Base-by-base conservation (phyloP, 768 basidiomycete species). In the Exsudoporus frostii region DNA sequence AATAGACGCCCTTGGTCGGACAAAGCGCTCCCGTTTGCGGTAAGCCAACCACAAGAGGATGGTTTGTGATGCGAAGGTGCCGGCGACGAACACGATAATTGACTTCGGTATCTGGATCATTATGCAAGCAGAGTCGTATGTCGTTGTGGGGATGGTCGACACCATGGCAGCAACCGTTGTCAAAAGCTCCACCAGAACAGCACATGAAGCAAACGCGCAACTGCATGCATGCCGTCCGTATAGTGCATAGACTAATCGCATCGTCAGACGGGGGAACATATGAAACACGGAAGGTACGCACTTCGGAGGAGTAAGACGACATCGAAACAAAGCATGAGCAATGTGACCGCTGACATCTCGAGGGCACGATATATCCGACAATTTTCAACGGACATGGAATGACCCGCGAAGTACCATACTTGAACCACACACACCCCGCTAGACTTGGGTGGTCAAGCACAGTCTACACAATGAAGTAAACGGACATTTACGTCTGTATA, bases 291-390 rank as follows among this genome's bases (percentile, higher is more conserved):
- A 30, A 48, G 9, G 20, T 20, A 59, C 57, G 37, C 44, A 66
- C 66, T 60, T 53, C 66, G 56, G 34, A 68, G 40, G 32, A 64
- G 50, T 4, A 67, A 45, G 29, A 67, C 40, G 10, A 24, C 3
- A 32, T 67, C 60, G 2, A 68, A 55, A 7, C 46, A 34, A 2
- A 62, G 22, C 51, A 66, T 45, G 17, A 67, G 50, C 5, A 56
- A 3, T 4, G 44, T 41, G 29, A 53, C 38, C 20, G 42, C 34
- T 1, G 5, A 7, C 53, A 62, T 63, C 51, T 68, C 55, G 19
- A 54, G 25, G 8, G 30, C 14, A 10, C 57, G 57, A 47, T 55
- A 62, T 6, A 45, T 2, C 8, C 39, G 56, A 44, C 67, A 69
- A 25, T 40, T 20, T 9, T 5, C 4, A n/a, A 40, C 24, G 37